Conservation (phyloP, 169 alveolate species). For the Plasmodium inui region DNA sequence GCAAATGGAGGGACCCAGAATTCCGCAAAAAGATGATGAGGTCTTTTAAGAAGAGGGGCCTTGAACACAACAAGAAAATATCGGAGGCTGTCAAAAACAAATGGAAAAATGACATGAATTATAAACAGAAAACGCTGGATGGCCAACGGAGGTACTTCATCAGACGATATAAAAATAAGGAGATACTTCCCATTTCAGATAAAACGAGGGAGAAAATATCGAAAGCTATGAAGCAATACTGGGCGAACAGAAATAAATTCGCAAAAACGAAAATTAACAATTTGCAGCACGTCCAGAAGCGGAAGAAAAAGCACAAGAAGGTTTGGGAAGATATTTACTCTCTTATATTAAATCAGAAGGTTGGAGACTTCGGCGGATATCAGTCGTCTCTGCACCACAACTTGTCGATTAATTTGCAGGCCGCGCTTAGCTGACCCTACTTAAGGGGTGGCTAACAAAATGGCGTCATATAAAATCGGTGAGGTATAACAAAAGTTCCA, state of each 20-base stretch:
- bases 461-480: background rate
- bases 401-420: constrained; percentile 53
- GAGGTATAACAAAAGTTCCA: background rate
- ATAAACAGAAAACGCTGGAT: constrained; percentile 62
- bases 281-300: constrained; percentile 11
- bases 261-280: background rate
- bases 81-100: constrained; percentile 67
- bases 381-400: constrained; percentile 46
- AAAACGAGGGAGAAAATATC: constrained; percentile 62
- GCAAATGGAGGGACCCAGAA: constrained; percentile 62
- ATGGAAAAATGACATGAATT: constrained; percentile 65
- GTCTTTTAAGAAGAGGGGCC: constrained; percentile 53
- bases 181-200: background rate
- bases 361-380: constrained; percentile 26
- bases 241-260: constrained; percentile 52
- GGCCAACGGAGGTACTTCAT: constrained; percentile 68
- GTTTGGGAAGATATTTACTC: constrained; percentile 75
- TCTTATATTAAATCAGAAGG: constrained; percentile 67
- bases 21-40: constrained; percentile 69
- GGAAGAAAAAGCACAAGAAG: constrained; percentile 71
- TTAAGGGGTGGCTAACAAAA: background rate
- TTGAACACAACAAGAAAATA: constrained; percentile 61
- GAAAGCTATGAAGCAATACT: constrained; percentile 69
- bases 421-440: constrained; percentile 14
- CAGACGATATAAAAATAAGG: constrained; percentile 16